Percentiles rank a stretch among this genome's conserved stretches.
phyloP scores from a whole-genome alignment of 176 grass and related monocot genomes.

The Rhynchospora pubera region DNA sequence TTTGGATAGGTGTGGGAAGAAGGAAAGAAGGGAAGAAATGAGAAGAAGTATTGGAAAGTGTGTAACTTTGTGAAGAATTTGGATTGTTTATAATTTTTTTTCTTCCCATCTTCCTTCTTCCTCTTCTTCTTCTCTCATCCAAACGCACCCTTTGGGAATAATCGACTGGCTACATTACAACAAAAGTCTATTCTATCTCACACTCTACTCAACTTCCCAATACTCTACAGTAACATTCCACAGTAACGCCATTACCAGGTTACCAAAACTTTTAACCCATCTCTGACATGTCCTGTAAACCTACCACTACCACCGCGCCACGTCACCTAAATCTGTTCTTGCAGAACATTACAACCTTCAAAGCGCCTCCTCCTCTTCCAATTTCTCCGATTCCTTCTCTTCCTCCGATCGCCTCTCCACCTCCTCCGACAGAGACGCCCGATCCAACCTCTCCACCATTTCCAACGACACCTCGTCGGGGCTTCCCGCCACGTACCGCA shows the following conservation, averaged over 20 bases:
- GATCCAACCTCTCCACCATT: neutral
- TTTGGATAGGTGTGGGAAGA: no score
- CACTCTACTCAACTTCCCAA: neutral
- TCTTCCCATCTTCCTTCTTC: no score
- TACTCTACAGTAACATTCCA: neutral
- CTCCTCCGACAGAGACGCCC: neutral
- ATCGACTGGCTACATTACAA: neutral
- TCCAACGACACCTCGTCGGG: conserved; percentile 17
- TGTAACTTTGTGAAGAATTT: no score
- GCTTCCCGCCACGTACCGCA: conserved; percentile 25
- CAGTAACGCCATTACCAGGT: neutral
- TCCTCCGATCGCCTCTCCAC: neutral
- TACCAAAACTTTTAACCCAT: neutral
- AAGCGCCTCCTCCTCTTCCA: neutral
- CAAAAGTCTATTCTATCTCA: conserved; percentile 4
- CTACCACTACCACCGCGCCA: neutral
- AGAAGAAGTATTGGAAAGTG: no score
- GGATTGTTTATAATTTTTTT: no score
- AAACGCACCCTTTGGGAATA: no score
- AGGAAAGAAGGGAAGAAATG: no score
- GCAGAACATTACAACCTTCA: neutral
- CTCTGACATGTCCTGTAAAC: neutral
- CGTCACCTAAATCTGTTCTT: neutral
- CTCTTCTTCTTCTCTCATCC: no score
- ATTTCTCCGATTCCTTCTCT: neutral